These are phyloP conservation scores for Suhomyces choctaworum DNA, from an alignment of 1,139 yeast species.

Conservation along the genomic window DNA sequence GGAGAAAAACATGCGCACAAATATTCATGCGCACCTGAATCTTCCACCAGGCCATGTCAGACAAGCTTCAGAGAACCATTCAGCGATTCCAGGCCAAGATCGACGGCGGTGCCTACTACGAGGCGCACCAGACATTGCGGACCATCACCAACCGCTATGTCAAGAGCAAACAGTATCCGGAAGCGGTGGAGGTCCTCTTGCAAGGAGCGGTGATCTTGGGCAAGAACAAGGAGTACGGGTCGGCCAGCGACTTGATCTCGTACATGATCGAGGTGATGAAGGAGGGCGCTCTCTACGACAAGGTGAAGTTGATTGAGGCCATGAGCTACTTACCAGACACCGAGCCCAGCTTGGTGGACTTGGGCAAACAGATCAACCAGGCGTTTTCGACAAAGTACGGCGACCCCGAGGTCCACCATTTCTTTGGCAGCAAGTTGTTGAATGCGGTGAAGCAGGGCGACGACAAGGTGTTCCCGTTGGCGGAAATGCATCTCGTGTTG, in stretches of 20 bases:
- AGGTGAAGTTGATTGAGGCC: conserved; percentile 42
- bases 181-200: conserved; percentile 72
- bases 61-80: conserved; percentile 58
- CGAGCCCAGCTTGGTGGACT: conserved; percentile 68
- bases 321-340: conserved; percentile 53
- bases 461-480: conserved; percentile 39
- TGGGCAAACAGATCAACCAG: conserved; percentile 62
- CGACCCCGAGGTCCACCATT: conserved; percentile 72
- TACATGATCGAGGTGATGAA: conserved; percentile 72
- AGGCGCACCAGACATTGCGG: conserved; percentile 91
- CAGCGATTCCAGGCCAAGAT: conserved; percentile 70
- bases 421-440: conserved; percentile 68
- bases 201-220: conserved; percentile 70
- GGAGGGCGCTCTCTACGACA: conserved; percentile 44
- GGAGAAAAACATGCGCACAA: not conserved
- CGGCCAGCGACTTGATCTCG: conserved; percentile 74
- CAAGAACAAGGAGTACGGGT: conserved; percentile 70
- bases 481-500: conserved; percentile 60
- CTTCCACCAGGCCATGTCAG: conserved; percentile 17
- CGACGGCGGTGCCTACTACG: conserved; percentile 76
- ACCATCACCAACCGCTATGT: conserved; percentile 86
- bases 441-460: conserved; percentile 22
- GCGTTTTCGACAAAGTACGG: conserved; percentile 57
- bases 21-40: conserved; percentile 3
- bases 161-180: conserved; percentile 61